These are phyloP conservation scores for Pseudocercospora macadamiae DNA, from an alignment of 2,329 filamentous ascomycete species.

Conservation along the genomic window DNA sequence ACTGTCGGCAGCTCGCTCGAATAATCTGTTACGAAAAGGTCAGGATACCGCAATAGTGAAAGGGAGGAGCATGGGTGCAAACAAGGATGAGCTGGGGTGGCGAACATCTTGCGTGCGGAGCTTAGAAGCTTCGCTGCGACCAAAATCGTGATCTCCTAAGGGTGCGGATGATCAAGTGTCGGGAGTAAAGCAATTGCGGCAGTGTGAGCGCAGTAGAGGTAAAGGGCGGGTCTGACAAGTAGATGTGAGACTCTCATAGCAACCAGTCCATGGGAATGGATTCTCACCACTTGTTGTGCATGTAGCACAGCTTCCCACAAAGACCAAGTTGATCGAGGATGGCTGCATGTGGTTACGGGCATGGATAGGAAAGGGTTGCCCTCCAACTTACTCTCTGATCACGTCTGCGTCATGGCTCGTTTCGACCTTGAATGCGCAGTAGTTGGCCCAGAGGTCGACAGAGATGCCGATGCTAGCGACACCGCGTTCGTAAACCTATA, in stretches of 20 bases:
- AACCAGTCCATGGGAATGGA: slow-evolving; percentile 30
- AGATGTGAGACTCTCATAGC: slow-evolving; percentile 36
- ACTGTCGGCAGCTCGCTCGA: slow-evolving; percentile 81
- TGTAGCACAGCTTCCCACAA: slow-evolving; percentile 19
- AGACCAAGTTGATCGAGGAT: slow-evolving; percentile 17
- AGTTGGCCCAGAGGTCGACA: slow-evolving; percentile 95
- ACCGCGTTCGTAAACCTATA: slow-evolving; percentile 88
- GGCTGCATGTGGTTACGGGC: slow-evolving; percentile 26
- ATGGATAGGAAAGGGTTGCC: slow-evolving; percentile 62
- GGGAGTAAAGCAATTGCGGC: slow-evolving; percentile 20
- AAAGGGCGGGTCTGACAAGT: slow-evolving; percentile 29
- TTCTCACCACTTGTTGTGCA: slow-evolving; percentile 34
- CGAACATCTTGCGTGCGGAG: slow-evolving; percentile 34
- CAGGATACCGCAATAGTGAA: slow-evolving; percentile 37
- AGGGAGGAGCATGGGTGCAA: slow-evolving; percentile 30
- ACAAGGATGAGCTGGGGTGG: slow-evolving; percentile 36
- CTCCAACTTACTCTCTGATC: slow-evolving; percentile 97
- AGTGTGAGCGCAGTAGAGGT: slow-evolving; percentile 20
- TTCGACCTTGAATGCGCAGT: slow-evolving; percentile 97
- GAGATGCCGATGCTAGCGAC: slow-evolving; percentile 91
- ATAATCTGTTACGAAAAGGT: slow-evolving; percentile 65
- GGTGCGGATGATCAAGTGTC: slow-evolving; percentile 16
- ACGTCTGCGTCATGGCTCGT: slow-evolving; percentile 92
- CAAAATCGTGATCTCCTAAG: slow-evolving; percentile 14
- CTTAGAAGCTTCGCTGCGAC: slow-evolving; percentile 15